Conservation (phyloP, 768 basidiomycete species). For the Dendrothele bispora region DNA sequence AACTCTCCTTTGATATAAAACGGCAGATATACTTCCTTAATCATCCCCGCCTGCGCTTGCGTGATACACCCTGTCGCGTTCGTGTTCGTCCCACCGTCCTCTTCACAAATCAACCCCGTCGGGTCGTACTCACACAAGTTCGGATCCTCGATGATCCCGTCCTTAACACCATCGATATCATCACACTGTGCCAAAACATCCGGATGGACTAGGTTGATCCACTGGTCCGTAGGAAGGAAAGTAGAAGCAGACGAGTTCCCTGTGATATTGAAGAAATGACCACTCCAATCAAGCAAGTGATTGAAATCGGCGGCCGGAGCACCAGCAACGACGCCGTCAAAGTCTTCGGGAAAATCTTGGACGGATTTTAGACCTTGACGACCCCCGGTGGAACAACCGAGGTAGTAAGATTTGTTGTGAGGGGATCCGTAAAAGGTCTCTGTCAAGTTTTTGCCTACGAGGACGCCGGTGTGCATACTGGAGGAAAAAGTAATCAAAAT, state of each 20-base stretch:
- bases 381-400: constrained; percentile 25
- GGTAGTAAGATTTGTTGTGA: constrained; percentile 19
- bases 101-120: constrained; percentile 13
- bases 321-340: constrained; percentile 23
- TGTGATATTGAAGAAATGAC: not conserved
- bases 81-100: not conserved
- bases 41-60: constrained; percentile 10
- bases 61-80: constrained; percentile 17
- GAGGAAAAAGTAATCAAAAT: not conserved
- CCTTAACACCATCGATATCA: constrained; percentile 17
- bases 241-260: constrained; percentile 2
- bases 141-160: constrained; percentile 20
- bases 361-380: constrained; percentile 21
- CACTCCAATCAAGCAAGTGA: constrained; percentile 2
- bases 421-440: constrained; percentile 15
- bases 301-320: constrained; percentile 15
- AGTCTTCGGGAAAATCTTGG: constrained; percentile 20
- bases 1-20: constrained; percentile 11
- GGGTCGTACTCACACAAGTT: constrained; percentile 18
- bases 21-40: constrained; percentile 12
- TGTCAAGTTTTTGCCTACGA: constrained; percentile 16
- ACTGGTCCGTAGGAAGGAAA: constrained; percentile 14
- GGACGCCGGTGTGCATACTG: constrained; percentile 14
- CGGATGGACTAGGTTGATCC: constrained; percentile 13
- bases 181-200: constrained; percentile 23